Base-by-base conservation (phyloP, 345 rosid genomes). In the Populus tremula region DNA sequence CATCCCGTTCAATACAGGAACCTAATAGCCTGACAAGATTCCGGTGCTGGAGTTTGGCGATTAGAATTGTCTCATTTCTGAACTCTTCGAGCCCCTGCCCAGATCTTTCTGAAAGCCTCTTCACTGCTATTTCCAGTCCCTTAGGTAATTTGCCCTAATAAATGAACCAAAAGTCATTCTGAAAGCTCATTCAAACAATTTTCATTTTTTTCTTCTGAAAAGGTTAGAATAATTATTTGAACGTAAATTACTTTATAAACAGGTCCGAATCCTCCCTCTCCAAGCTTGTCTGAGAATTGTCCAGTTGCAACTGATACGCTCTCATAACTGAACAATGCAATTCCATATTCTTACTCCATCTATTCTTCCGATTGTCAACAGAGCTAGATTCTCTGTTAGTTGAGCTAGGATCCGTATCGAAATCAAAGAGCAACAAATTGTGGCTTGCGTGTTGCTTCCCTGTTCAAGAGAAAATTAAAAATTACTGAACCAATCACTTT, bases 11-110 rank as follows among this genome's bases (percentile, higher is more conserved):
- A 31, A 6, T 67, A 35, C 70, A 67, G 43, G 41, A 67, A 36
- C 70, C 70, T 10, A 67, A 35, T 18, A 67, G 41, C 70, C 41
- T 16, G 35, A 67, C 70, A 31, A 67, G 45, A 67, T 67, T 67
- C 70, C 41, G 31, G 70, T 67, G 70, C 70, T 67, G 70, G 45
- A 67, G 70, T 67, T 67, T 67, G 70, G 70, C 70, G 33, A 67
- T 67, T 0, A 67, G 70, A 5, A 67, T 31, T 3, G 70, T 2
- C 43, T 67, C 70, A 21, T 67, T 67, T 21, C 25, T 31, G 70
- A 67, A 36, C 41, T 67, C 70, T 23, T 18, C 23, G 2, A 67
- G 38, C 41, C 70, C 70, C 5, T 67, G 70, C 11, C 70, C 70
- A 0, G 70, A 67, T 67, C 70, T 67, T 67, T 67, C 35, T 6